Evolutionary conservation across 805 yeast species (phyloP).

Genomic region (Starmerella kuoi): DNA sequence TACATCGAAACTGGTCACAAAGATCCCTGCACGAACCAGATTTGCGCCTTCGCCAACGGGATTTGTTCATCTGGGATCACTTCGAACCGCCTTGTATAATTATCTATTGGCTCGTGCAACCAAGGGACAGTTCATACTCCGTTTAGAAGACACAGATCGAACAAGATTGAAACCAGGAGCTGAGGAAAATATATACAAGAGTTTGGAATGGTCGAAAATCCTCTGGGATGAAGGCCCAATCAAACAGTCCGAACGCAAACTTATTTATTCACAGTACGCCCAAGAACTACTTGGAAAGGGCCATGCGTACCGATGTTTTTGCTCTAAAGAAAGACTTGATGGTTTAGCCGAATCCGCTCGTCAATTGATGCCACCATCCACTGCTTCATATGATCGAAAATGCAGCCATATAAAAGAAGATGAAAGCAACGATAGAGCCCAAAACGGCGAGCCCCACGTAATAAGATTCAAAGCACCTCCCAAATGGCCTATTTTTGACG

Average conservation of each 20-base stretch:
- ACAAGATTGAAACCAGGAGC: constrained; percentile 69
- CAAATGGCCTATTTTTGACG: constrained; percentile 52
- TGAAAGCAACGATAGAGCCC: constrained; percentile 32
- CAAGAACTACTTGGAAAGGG: constrained; percentile 47
- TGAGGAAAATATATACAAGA: constrained; percentile 62
- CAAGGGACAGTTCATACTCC: constrained; percentile 63
- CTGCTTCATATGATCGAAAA: constrained; percentile 80
- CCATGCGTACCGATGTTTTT: constrained; percentile 74
- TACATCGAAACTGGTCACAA: neutral
- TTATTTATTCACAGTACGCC: constrained; percentile 52
- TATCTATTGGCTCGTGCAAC: constrained; percentile 69
- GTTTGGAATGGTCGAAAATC: constrained; percentile 67
- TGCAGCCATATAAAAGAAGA: constrained; percentile 42
- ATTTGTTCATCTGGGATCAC: constrained; percentile 78
- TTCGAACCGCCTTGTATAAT: constrained; percentile 87
- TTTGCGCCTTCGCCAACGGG: constrained; percentile 99
- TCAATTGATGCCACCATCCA: constrained; percentile 70
- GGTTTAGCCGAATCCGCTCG: constrained; percentile 60
- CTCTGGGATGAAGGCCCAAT: constrained; percentile 73
- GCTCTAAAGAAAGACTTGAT: constrained; percentile 66
- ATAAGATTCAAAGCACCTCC: constrained; percentile 71
- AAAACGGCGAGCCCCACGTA: constrained; percentile 33
- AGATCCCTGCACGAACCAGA: constrained; percentile 61
- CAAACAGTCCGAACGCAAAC: constrained; percentile 67
- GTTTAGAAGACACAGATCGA: constrained; percentile 91